phyloP scores from a whole-genome alignment of 768 basidiomycete species.

The Butyriboletus loyo region DNA sequence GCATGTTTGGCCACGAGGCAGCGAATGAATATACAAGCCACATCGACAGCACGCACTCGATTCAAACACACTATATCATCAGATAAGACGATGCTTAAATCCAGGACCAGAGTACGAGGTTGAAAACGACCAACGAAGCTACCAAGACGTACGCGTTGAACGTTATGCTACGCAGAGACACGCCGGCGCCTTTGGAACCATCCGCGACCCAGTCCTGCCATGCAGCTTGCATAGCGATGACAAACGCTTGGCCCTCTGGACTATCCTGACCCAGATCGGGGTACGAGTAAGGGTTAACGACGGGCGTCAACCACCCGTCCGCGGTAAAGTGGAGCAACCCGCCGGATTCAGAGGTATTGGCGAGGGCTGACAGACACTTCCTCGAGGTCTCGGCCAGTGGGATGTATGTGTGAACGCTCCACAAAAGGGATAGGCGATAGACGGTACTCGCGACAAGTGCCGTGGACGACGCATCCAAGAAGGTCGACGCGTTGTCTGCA shows the following conservation, averaged over 20 bases:
- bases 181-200: slow-evolving; percentile 53
- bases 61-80: neutral
- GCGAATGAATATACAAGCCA: neutral
- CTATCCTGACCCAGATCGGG: slow-evolving; percentile 47
- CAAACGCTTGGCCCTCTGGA: slow-evolving; percentile 79
- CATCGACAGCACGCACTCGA: neutral
- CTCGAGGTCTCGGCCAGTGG: slow-evolving; percentile 58
- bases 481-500: slow-evolving; percentile 53
- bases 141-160: neutral
- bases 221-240: slow-evolving; percentile 69
- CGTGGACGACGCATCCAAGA: slow-evolving; percentile 71
- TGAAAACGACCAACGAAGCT: neutral
- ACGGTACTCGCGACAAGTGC: slow-evolving; percentile 75
- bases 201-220: slow-evolving; percentile 69
- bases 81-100: neutral
- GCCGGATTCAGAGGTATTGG: slow-evolving; percentile 9
- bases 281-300: slow-evolving; percentile 67
- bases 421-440: slow-evolving; percentile 63
- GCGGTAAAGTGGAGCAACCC: slow-evolving; percentile 46
- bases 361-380: slow-evolving; percentile 30
- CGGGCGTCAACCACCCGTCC: slow-evolving; percentile 68
- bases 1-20: neutral
- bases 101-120: neutral
- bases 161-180: neutral
- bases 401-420: slow-evolving; percentile 47